Evolutionary conservation across 2,329 filamentous ascomycete species (phyloP).

Genomic region (Dothideomycetes sp.): DNA sequence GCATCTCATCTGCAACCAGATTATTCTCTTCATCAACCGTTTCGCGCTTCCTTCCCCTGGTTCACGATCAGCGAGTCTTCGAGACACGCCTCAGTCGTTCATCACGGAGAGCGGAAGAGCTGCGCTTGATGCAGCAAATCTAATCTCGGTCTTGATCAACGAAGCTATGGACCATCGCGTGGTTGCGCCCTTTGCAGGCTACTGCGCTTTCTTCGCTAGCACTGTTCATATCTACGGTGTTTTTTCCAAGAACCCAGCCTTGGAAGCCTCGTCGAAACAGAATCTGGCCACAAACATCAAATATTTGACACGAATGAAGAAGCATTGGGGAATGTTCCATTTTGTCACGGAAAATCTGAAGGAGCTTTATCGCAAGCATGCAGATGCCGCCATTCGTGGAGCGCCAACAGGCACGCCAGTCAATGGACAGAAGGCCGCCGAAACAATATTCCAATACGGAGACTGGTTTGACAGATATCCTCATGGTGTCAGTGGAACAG

Average conservation of each 20-base stretch:
- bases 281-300: slow-evolving; percentile 82
- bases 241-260: slow-evolving; percentile 69
- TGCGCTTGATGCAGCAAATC: slow-evolving; percentile 74
- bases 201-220: slow-evolving; percentile 86
- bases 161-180: slow-evolving; percentile 73
- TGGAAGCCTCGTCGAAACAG: slow-evolving; percentile 70
- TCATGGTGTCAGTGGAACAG: slow-evolving; percentile 74
- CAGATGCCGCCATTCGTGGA: slow-evolving; percentile 68
- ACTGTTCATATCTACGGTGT: slow-evolving; percentile 92
- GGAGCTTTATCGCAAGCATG: slow-evolving; percentile 74
- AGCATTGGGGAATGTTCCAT: slow-evolving; percentile 97
- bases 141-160: slow-evolving; percentile 74
- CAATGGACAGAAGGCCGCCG: slow-evolving; percentile 22
- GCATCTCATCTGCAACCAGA: slow-evolving; percentile 83
- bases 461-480: slow-evolving; percentile 97
- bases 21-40: slow-evolving; percentile 79
- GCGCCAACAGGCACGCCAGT: slow-evolving; percentile 33
- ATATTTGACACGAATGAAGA: slow-evolving; percentile 90
- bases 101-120: slow-evolving; percentile 64
- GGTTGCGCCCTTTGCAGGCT: slow-evolving; percentile 86
- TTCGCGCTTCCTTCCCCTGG: slow-evolving; percentile 67
- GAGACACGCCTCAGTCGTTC: slow-evolving; percentile 69
- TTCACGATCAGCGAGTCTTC: slow-evolving; percentile 44
- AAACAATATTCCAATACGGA: slow-evolving; percentile 78
- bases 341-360: slow-evolving; percentile 92